Evolutionary conservation across 768 basidiomycete genomes (phyloP).

Genomic region (Auriscalpium vulgare): DNA sequence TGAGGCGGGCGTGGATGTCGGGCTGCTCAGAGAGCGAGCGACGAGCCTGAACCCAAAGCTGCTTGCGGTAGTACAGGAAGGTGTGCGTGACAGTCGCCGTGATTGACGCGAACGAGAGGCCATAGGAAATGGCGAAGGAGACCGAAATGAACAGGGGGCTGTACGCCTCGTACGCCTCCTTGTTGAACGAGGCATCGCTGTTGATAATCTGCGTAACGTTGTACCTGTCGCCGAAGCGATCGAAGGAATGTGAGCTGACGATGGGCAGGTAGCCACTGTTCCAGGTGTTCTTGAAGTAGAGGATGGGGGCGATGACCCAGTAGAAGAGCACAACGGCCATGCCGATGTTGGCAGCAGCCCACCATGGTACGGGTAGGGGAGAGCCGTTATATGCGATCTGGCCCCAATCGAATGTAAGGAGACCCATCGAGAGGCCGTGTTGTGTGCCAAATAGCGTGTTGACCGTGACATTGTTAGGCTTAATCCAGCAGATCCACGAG

Average conservation of each 20-base stretch:
- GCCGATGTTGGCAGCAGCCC: conserved; percentile 2
- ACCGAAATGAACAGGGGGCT: conserved; percentile 32
- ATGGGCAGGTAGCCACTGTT: conserved; percentile 26
- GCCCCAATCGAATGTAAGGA: conserved; percentile 1
- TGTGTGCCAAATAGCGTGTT: conserved; percentile 45
- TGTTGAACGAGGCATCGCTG: conserved; percentile 25
- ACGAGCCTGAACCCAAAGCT: no score
- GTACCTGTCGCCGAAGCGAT: conserved; percentile 32
- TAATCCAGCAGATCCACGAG: conserved; percentile 39
- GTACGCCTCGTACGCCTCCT: conserved; percentile 31
- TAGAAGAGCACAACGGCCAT: conserved; percentile 31
- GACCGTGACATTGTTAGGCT: conserved; percentile 27
- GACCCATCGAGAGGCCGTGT: background rate
- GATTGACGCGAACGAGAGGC: no score
- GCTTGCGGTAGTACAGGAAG: no score
- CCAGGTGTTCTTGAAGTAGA: conserved; percentile 24
- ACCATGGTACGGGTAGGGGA: conserved; percentile 1
- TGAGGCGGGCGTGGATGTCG: no score
- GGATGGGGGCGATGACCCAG: conserved; percentile 7
- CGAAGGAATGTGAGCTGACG: conserved; percentile 28
- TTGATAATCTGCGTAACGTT: conserved; percentile 32
- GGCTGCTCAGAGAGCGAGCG: no score
- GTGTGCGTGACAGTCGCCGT: no score
- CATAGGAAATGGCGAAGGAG: no score
- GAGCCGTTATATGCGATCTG: background rate